These are phyloP conservation scores for Austroboletus niveus DNA, from an alignment of 1,284 basidiomycete species.

Conservation along the genomic window DNA sequence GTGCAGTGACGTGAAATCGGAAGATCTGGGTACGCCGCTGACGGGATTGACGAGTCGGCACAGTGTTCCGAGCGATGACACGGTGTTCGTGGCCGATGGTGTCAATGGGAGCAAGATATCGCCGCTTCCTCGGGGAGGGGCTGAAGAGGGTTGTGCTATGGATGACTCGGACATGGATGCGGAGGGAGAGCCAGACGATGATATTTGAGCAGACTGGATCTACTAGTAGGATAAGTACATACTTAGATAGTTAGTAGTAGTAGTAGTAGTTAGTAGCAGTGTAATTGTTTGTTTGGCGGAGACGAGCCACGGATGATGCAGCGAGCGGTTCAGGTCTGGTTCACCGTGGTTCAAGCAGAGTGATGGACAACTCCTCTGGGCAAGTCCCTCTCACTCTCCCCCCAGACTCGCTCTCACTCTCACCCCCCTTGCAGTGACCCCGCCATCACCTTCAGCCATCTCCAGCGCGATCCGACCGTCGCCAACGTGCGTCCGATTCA, in stretches of 20 bases:
- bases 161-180: conserved; percentile 38
- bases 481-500: conserved; percentile 23
- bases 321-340: conserved; percentile 36
- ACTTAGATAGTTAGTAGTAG: neutral
- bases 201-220: conserved; percentile 19
- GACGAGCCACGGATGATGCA: conserved; percentile 30
- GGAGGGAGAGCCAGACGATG: conserved; percentile 40
- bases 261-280: neutral
- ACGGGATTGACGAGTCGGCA: conserved; percentile 52
- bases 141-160: conserved; percentile 2
- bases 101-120: conserved; percentile 19
- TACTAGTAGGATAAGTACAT: no score
- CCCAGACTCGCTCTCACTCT: neutral
- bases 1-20: conserved; percentile 40
- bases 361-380: conserved; percentile 35
- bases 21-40: conserved; percentile 51
- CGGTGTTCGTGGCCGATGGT: conserved; percentile 34
- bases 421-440: conserved; percentile 23
- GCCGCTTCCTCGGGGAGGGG: neutral
- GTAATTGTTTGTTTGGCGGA: conserved; percentile 25
- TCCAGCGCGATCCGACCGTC: conserved; percentile 36
- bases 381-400: conserved; percentile 24
- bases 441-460: conserved; percentile 33
- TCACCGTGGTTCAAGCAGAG: conserved; percentile 34
- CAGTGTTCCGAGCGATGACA: conserved; percentile 57